These are phyloP conservation scores for Rhizodiscina lignyota DNA, from an alignment of 495 filamentous ascomycete species.

Conservation along the genomic window DNA sequence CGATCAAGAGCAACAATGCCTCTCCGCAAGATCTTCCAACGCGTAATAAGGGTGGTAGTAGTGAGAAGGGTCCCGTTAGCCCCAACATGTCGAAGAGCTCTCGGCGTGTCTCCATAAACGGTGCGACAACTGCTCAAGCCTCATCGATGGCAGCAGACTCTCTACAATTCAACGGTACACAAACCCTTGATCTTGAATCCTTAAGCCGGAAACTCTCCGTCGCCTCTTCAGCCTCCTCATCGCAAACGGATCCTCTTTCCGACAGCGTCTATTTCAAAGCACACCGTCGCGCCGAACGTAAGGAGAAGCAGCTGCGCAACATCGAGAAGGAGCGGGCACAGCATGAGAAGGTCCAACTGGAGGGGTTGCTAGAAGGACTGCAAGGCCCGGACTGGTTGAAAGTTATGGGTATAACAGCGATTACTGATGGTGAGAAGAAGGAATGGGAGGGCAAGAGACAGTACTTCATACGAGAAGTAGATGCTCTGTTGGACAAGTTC, in stretches of 20 bases:
- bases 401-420: conserved; percentile 77
- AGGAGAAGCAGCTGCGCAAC: conserved; percentile 85
- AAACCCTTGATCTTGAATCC: too few species aligned
- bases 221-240: conserved; percentile 31
- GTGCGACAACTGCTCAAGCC: too few species aligned
- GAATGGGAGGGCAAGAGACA: conserved; percentile 72
- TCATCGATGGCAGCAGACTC: too few species aligned
- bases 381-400: conserved; percentile 87
- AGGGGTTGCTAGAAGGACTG: conserved; percentile 71
- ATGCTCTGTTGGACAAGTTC: conserved; percentile 72
- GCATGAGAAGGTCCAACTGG: conserved; percentile 79
- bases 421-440: conserved; percentile 68
- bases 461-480: conserved; percentile 67
- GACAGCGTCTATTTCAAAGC: conserved; percentile 50
- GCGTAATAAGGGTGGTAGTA: too few species aligned
- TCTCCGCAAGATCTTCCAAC: too few species aligned
- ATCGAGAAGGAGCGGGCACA: conserved; percentile 82
- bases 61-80: too few species aligned
- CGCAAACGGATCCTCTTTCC: conserved; percentile 45
- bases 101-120: too few species aligned
- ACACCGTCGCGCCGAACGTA: conserved; percentile 65
- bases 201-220: conserved; percentile 23
- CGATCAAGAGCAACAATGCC: conserved; percentile 19
- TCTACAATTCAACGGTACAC: too few species aligned
- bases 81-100: too few species aligned